These are phyloP conservation scores for Tolypocladium album DNA, from an alignment of 2,329 filamentous ascomycete species.

Conservation along the genomic window DNA sequence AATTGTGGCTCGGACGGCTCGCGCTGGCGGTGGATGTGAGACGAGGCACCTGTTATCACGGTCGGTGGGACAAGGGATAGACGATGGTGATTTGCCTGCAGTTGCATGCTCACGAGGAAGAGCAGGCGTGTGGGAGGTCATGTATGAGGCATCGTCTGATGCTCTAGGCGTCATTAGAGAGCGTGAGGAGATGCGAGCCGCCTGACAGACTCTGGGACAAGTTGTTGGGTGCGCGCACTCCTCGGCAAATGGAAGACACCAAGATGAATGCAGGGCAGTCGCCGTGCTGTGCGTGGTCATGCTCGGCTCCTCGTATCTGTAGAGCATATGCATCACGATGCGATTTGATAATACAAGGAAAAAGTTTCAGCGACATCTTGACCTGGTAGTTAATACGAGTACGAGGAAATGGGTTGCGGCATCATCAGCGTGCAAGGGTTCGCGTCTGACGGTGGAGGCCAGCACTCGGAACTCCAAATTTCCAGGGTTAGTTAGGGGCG, in stretches of 20 bases:
- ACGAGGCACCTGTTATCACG: neutral
- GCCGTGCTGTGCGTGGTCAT: neutral
- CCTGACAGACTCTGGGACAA: neutral
- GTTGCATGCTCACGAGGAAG: neutral
- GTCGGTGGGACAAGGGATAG: neutral
- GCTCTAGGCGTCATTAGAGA: neutral
- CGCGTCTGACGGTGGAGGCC: neutral
- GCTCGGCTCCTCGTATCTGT: neutral
- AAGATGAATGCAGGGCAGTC: conserved; percentile 19
- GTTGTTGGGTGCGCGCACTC: neutral
- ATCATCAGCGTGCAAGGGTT: neutral
- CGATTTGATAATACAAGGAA: neutral
- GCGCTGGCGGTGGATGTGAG: neutral
- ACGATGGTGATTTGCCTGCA: neutral
- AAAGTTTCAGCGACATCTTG: neutral
- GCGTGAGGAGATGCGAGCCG: neutral
- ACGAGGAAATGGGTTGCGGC: too few species aligned
- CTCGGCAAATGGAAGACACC: neutral
- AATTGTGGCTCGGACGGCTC: neutral
- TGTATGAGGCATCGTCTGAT: neutral
- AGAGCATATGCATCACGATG: neutral
- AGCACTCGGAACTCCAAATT: neutral
- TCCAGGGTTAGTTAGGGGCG: neutral
- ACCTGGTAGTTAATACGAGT: too few species aligned
- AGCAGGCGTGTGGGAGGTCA: neutral